Conservation (phyloP, 2,329 filamentous ascomycete species). For the Xylariaceae sp. region DNA sequence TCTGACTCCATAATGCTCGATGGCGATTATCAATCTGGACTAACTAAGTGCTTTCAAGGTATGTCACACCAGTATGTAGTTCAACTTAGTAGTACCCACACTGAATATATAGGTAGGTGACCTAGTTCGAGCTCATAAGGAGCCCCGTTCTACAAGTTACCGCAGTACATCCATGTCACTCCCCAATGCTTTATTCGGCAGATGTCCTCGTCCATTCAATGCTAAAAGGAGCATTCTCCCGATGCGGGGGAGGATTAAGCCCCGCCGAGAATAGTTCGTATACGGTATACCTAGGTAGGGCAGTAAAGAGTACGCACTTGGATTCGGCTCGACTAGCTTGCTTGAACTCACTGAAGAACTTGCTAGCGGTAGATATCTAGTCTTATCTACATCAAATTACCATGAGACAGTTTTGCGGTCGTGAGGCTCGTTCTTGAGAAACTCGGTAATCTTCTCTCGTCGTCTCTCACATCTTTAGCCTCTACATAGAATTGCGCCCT, state of each 20-base stretch:
- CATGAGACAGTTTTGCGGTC: background rate
- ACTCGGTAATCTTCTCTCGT: background rate
- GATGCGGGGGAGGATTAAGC: conserved; percentile 28
- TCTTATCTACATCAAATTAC: background rate
- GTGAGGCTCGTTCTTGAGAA: background rate
- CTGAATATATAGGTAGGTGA: conserved; percentile 12
- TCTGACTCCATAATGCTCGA: conserved; percentile 38
- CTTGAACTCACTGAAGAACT: background rate
- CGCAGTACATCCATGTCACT: conserved; percentile 22
- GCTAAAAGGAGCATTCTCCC: conserved; percentile 7
- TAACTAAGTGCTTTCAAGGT: background rate
- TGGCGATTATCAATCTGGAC: background rate
- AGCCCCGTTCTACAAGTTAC: conserved; percentile 8
- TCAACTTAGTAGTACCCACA: background rate
- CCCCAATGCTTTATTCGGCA: conserved; percentile 25
- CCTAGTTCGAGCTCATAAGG: conserved; percentile 1
- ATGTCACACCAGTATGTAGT: background rate
- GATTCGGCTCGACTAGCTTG: background rate
- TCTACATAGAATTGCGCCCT: conserved; percentile 31
- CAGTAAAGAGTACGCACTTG: background rate
- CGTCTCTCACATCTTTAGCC: background rate
- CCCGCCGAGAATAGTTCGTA: conserved; percentile 15
- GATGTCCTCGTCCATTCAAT: conserved; percentile 20
- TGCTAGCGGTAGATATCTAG: background rate
- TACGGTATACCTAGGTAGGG: background rate